Percentiles rank a stretch among this genome's conserved stretches.
Conservation (phyloP, 2,329 filamentous ascomycete species). For the Coniochaeta sp. region DNA sequence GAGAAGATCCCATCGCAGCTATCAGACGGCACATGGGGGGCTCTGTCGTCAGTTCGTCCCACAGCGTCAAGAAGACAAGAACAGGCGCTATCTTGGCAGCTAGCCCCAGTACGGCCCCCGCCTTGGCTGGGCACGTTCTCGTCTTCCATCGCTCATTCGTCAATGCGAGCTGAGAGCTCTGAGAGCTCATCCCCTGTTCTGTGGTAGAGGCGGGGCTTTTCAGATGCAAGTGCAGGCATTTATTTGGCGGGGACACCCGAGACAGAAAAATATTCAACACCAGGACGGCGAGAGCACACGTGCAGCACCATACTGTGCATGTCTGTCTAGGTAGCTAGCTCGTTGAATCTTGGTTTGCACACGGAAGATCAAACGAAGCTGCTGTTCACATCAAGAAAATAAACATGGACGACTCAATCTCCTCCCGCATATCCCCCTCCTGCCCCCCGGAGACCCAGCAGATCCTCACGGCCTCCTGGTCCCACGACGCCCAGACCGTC, state of each 20-base stretch:
- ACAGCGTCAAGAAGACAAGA: neutral
- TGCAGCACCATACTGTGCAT: too few relatives aligned
- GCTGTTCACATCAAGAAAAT: neutral
- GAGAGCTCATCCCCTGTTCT: neutral
- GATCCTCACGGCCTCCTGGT: slow-evolving; percentile 48
- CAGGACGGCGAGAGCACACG: too few relatives aligned
- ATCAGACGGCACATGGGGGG: neutral
- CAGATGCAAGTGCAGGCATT: neutral
- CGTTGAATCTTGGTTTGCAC: neutral
- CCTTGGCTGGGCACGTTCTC: neutral
- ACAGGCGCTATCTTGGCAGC: neutral
- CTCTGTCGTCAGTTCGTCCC: neutral
- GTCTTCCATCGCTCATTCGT: neutral
- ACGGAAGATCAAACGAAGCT: neutral
- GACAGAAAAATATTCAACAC: neutral
- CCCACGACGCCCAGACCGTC: slow-evolving; percentile 56
- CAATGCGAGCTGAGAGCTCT: neutral
- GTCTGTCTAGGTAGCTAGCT: too few relatives aligned
- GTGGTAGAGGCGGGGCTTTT: neutral
- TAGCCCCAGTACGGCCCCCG: neutral
- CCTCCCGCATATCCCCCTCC: slow-evolving; percentile 42
- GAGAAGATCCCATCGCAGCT: neutral
- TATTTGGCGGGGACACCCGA: neutral
- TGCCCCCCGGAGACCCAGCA: slow-evolving; percentile 44
- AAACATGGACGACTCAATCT: slow-evolving; percentile 35